Evolutionary conservation across 2,329 filamentous ascomycete species (phyloP), one percentile per base, ranked within the genome.

Genomic region (Sarocladiaceae sp.): DNA sequence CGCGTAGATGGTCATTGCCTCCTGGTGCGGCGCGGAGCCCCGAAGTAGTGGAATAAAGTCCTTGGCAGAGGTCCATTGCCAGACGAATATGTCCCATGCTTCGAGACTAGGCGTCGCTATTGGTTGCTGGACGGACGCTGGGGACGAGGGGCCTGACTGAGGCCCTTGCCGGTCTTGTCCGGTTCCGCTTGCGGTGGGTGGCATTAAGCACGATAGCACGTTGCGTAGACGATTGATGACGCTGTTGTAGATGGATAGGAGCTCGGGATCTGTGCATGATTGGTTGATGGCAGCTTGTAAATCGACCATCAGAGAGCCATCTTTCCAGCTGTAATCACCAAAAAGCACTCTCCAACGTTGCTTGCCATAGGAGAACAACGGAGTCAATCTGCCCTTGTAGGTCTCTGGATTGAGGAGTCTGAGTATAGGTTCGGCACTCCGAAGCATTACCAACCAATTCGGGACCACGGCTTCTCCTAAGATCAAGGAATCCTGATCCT

Each of bases 71-170:
- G 55, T 51, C 57, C 68, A 72, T 44, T 71, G 61, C 70, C 71
- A 73, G 4, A 69, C 58, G 51, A 73, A 72, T 2, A 70, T 60
- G 52, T 74, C 71, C 2, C 63, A 60, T 20, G 66, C 58, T 47
- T 74, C 71, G 12, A 65, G 59, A 8, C 53, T 54, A 12, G 29
- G 35, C 22, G n/a, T 13, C 15, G 49, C 3, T 28, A 26, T n/a
- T 26, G 25, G 6, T 4, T 54, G 23, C n/a, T 40, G 51, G 20
- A 13, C 15, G 15, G 11, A 33, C 26, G 52, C 15, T 39, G 53
- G 55, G 47, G 52, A 37, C 40, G 51, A 18, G 37, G 37, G 15
- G 18, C 40, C 40, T 20, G 40, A 40, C 10, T 8, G 37, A 40
- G 15, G 18, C 18, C 20, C 37, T 17, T 40, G 10, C 37, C 52